Conservation (phyloP, 495 filamentous ascomycete genomes). For the Chaetomium cochliodes region DNA sequence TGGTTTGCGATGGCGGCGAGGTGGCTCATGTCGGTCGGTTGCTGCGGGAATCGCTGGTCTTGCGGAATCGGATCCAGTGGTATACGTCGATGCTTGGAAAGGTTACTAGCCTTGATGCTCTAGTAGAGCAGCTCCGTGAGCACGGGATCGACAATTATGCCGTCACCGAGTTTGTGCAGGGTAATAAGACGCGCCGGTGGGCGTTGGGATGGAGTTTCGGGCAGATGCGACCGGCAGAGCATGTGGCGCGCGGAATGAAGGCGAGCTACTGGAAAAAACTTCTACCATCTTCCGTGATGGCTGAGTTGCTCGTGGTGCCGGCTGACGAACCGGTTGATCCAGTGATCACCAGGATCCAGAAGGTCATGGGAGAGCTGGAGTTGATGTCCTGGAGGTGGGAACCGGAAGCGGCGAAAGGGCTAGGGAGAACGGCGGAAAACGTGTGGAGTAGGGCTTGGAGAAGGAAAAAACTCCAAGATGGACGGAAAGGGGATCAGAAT, state of each 20-base stretch:
- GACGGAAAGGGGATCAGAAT: not conserved
- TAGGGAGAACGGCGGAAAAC: conserved; percentile 43
- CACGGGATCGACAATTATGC: conserved; percentile 73
- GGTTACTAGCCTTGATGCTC: conserved; percentile 61
- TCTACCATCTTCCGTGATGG: conserved; percentile 55
- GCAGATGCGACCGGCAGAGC: conserved; percentile 61
- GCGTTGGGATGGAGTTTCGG: conserved; percentile 84
- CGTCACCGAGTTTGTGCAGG: conserved; percentile 76
- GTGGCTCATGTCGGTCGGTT: conserved; percentile 73
- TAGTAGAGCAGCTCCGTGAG: conserved; percentile 61
- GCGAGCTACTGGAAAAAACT: conserved; percentile 58
- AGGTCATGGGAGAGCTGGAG: conserved; percentile 55
- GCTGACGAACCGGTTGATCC: conserved; percentile 13
- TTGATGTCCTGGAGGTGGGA: conserved; percentile 51
- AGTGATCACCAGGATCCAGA: conserved; percentile 23
- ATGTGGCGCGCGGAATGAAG: conserved; percentile 56
- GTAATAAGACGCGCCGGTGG: conserved; percentile 80
- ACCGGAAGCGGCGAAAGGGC: conserved; percentile 29
- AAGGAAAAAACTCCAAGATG: conserved; percentile 34
- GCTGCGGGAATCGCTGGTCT: conserved; percentile 65
- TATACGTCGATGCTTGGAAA: conserved; percentile 93
- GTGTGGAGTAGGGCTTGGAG: conserved; percentile 55
- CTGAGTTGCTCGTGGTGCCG: conserved; percentile 23
- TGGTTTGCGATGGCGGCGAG: conserved; percentile 86
- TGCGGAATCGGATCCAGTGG: conserved; percentile 69